These are phyloP conservation scores for Hansfordia pulvinata DNA, from an alignment of 2,329 filamentous ascomycete species.

Conservation along the genomic window DNA sequence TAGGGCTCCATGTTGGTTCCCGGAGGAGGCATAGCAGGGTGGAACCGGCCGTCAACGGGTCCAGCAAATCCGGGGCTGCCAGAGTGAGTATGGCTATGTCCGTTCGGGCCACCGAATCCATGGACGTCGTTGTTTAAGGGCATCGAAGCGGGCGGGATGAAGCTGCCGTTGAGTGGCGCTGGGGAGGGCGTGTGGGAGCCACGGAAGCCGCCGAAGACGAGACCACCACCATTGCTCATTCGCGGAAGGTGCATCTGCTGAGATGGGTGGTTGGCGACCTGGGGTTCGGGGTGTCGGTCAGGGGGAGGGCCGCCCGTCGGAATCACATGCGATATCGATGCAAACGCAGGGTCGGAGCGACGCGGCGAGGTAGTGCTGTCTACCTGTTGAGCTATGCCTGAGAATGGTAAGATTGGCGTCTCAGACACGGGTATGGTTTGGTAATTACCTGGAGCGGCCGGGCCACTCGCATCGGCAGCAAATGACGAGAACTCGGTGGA, in stretches of 20 bases:
- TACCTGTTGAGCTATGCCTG: no score
- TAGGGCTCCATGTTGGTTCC: slow-evolving; percentile 13
- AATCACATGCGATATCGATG: no score
- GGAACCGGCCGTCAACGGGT: slow-evolving; percentile 13
- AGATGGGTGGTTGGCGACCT: not conserved
- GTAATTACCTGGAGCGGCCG: no score
- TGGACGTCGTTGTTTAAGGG: no score
- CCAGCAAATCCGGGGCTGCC: slow-evolving; percentile 13
- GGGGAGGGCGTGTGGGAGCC: slow-evolving; percentile 46
- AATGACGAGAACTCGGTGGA: no score
- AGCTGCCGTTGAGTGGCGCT: slow-evolving; percentile 31
- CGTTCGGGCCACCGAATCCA: no score
- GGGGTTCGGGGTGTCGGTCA: not conserved
- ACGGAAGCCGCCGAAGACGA: slow-evolving; percentile 41
- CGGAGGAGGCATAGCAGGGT: slow-evolving; percentile 11
- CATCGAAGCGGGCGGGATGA: slow-evolving; percentile 34
- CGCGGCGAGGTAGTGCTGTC: no score
- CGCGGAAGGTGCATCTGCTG: slow-evolving; percentile 33
- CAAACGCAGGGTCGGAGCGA: no score
- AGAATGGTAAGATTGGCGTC: no score
- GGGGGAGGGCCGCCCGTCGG: no score
- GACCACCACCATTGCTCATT: slow-evolving; percentile 35
- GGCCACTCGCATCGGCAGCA: no score
- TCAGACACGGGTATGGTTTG: no score
- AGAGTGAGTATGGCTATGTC: slow-evolving; percentile 13